These are phyloP conservation scores for Bryopsis sp. DNA, from an alignment of 139 green algal genomes.

Conservation along the genomic window DNA sequence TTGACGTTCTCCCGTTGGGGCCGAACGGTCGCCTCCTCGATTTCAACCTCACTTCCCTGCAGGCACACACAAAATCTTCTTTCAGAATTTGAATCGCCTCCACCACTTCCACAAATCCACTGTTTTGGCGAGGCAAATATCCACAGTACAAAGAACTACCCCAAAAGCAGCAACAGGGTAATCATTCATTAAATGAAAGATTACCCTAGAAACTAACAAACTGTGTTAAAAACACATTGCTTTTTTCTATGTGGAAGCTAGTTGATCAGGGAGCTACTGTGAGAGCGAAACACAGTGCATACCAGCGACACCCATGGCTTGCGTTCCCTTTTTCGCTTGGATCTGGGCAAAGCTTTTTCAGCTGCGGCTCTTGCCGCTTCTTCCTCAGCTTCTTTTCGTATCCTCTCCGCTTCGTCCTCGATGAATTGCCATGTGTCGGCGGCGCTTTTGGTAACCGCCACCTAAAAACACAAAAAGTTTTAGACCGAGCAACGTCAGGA, in stretches of 20 bases:
- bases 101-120: no score
- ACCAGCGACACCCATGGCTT: slow-evolving; percentile 27
- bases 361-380: slow-evolving; percentile 1
- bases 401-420: slow-evolving; percentile 20
- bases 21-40: slow-evolving; percentile 37
- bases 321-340: slow-evolving; percentile 23
- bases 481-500: no score
- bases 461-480: neutral
- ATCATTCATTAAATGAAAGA: no score
- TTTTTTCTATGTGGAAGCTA: no score
- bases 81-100: no score
- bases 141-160: no score
- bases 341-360: slow-evolving; percentile 30
- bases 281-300: neutral
- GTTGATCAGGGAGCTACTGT: no score
- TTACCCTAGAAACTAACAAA: no score
- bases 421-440: slow-evolving; percentile 22
- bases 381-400: slow-evolving; percentile 13
- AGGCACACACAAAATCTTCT: neutral
- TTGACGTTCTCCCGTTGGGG: slow-evolving; percentile 25
- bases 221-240: no score
- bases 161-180: no score
- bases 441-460: neutral
- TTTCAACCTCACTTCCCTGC: slow-evolving; percentile 32
- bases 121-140: no score